These are phyloP conservation scores for Pyrenophora graminea DNA, from an alignment of 2,329 filamentous ascomycete species.

Conservation along the genomic window DNA sequence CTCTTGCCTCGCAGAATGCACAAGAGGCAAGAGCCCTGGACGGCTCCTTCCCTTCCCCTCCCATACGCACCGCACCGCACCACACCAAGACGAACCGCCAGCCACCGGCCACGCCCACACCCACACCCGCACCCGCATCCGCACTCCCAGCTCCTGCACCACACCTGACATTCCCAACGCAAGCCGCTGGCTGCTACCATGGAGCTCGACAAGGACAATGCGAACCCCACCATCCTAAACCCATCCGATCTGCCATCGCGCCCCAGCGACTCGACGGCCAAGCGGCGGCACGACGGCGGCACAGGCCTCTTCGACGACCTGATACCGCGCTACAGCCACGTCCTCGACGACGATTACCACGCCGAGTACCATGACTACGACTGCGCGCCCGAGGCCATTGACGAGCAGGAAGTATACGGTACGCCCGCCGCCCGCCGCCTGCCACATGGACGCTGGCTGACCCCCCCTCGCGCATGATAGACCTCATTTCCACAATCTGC, in stretches of 20 bases:
- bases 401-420: constrained; percentile 98
- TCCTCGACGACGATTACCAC: constrained; percentile 43
- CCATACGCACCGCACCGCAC: not conserved
- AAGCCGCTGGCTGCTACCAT: constrained; percentile 20
- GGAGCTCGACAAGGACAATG: constrained; percentile 66
- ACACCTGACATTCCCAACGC: too few relatives aligned
- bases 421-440: constrained; percentile 8
- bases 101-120: not conserved
- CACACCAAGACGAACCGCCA: not conserved
- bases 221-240: constrained; percentile 91
- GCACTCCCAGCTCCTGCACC: too few relatives aligned
- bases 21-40: constrained; percentile 14
- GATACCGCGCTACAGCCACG: constrained; percentile 54
- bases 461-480: constrained; percentile 51
- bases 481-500: constrained; percentile 91
- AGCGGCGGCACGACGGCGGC: constrained; percentile 53
- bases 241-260: constrained; percentile 86
- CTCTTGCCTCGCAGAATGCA: too few relatives aligned
- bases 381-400: constrained; percentile 70
- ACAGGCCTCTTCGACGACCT: constrained; percentile 61
- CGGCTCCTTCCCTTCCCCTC: constrained; percentile 6
- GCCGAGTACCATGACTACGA: constrained; percentile 54
- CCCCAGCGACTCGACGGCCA: constrained; percentile 52
- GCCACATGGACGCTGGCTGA: constrained; percentile 23
- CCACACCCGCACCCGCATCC: too few relatives aligned